Percentiles rank a stretch among this genome's conserved stretches.
Conservation (phyloP, 2,329 filamentous ascomycete genomes). For the Aspergillus tubingensis region DNA sequence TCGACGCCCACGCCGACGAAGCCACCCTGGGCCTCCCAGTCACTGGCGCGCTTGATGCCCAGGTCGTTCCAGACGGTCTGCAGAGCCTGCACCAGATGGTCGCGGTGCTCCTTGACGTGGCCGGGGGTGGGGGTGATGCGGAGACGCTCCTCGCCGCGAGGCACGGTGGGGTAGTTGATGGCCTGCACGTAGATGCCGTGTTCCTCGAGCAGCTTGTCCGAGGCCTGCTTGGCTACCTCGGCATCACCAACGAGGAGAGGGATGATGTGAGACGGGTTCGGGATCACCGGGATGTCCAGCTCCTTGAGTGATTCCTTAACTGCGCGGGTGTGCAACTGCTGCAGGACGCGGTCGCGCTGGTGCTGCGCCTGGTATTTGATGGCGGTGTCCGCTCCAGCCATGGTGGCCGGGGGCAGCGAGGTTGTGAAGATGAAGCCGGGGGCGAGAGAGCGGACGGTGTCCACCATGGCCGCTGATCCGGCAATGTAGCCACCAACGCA, state of each 20-base stretch:
- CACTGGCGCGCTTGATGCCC: conserved; percentile 85
- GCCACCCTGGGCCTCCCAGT: conserved; percentile 88
- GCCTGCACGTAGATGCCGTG: conserved; percentile 96
- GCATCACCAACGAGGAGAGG: conserved; percentile 93
- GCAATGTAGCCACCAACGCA: conserved; percentile 98
- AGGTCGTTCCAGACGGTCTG: conserved; percentile 87
- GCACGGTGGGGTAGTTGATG: conserved; percentile 98
- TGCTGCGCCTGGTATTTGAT: conserved; percentile 92
- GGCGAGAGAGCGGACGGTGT: conserved; percentile 89
- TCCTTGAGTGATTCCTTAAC: conserved; percentile 81
- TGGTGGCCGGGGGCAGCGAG: conserved; percentile 89
- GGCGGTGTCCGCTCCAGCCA: conserved; percentile 88
- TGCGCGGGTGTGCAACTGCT: conserved; percentile 93
- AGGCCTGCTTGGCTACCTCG: conserved; percentile 86
- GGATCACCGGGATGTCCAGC: conserved; percentile 91
- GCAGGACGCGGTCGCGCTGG: conserved; percentile 81
- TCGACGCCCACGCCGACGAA: conserved; percentile 91
- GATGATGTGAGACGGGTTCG: conserved; percentile 95
- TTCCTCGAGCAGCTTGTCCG: conserved; percentile 85
- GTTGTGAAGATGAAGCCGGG: conserved; percentile 99
- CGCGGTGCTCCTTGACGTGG: conserved; percentile 79
- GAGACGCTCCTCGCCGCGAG: conserved; percentile 94
- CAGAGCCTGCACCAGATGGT: conserved; percentile 80
- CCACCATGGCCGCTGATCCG: conserved; percentile 80
- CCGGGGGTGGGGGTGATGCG: conserved; percentile 95